A percentile compares a stretch with the other conserved stretches of the same genome.
Conservation (phyloP, 2,329 filamentous ascomycete genomes). For the Ophiostoma pallidulum region DNA sequence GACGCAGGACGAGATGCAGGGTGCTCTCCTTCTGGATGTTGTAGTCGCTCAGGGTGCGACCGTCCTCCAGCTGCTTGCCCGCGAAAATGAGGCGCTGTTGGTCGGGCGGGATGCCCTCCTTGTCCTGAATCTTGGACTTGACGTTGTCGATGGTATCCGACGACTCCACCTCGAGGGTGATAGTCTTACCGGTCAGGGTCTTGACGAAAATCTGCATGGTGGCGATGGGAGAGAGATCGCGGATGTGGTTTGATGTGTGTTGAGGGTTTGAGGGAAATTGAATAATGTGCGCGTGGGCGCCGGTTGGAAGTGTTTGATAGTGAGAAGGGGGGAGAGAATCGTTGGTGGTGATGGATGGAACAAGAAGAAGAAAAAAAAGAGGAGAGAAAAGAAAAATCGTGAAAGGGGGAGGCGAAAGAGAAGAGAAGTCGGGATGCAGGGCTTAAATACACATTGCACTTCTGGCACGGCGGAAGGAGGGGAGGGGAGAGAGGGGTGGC, state of each 20-base stretch:
- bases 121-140: constrained; percentile 84
- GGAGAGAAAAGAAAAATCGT: constrained; percentile 15
- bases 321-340: constrained; percentile 15
- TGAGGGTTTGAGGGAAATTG: neutral
- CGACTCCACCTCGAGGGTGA: constrained; percentile 73
- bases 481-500: constrained; percentile 2
- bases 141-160: constrained; percentile 91
- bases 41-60: constrained; percentile 72
- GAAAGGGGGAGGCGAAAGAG: neutral
- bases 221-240: constrained; percentile 14
- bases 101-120: constrained; percentile 81
- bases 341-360: constrained; percentile 8
- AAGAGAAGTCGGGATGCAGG: neutral
- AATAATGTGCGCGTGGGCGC: constrained; percentile 17
- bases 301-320: constrained; percentile 14
- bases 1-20: constrained; percentile 65
- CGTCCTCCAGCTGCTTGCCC: constrained; percentile 39
- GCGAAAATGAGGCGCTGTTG: constrained; percentile 89
- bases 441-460: constrained; percentile 4
- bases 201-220: constrained; percentile 97
- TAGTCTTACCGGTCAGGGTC: constrained; percentile 89
- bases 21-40: constrained; percentile 64
- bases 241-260: constrained; percentile 22
- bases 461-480: constrained; percentile 3
- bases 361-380: constrained; percentile 15